phyloP scores from a whole-genome alignment of 495 filamentous ascomycete genomes.

The Annulohypoxylon nitens region DNA sequence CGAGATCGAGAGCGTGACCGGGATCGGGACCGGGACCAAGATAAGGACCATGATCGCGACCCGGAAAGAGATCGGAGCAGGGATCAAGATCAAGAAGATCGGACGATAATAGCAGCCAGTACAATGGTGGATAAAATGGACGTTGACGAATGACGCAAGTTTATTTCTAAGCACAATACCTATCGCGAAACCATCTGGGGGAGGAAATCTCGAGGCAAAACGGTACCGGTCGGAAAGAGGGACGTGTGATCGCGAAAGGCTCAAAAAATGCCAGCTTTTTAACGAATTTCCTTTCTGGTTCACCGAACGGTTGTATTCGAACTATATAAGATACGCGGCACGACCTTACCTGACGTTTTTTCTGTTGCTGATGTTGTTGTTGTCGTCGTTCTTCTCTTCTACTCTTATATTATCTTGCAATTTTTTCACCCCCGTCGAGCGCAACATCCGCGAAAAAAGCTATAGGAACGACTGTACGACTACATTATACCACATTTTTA shows the following conservation, averaged over 20 bases:
- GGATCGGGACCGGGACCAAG: constrained; percentile 17
- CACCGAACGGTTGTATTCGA: constrained; percentile 16
- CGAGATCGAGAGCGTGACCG: constrained; percentile 24
- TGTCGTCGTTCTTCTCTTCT: background rate
- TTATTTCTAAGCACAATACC: constrained; percentile 10
- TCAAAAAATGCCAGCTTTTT: constrained; percentile 11
- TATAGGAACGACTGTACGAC: constrained; percentile 47
- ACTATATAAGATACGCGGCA: constrained; percentile 42
- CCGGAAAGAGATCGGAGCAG: constrained; percentile 19
- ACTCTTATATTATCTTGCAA: background rate
- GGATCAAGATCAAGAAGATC: constrained; percentile 44
- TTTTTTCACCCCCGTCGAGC: constrained; percentile 15
- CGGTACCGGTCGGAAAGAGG: constrained; percentile 13
- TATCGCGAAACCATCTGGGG: constrained; percentile 20
- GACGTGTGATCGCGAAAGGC: constrained; percentile 7
- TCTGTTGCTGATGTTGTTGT: background rate
- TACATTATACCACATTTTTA: constrained; percentile 46
- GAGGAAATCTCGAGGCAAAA: background rate
- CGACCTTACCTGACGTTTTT: constrained; percentile 31
- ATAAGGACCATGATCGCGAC: constrained; percentile 3
- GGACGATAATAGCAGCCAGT: constrained; percentile 50
- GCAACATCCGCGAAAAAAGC: constrained; percentile 18
- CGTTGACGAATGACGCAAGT: constrained; percentile 46
- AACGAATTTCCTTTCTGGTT: constrained; percentile 41
- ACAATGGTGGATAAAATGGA: constrained; percentile 55